Evolutionary conservation across 176 grass and related monocot genomes (phyloP), one percentile per base, ranked within the genome.

Genomic region (Oryza glaberrima): DNA sequence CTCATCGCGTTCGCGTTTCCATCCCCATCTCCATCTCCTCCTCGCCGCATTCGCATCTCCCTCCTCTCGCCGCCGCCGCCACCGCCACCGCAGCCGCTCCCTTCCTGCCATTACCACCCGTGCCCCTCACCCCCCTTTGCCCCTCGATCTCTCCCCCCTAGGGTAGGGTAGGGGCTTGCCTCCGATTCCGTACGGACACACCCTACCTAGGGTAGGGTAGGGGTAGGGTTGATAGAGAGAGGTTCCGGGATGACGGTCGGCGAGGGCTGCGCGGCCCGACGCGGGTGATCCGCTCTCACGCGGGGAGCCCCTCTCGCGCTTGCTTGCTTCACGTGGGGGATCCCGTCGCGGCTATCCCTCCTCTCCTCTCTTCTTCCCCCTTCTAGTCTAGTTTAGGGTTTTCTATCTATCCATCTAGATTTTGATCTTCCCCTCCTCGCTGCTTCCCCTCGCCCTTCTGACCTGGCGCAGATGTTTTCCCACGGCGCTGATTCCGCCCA

Each of bases 401-500:
- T 92, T 84, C 80, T 81, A 65, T 28, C 80, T 86, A 65, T 84
- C 80, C 81, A 65, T 28, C 80, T 86, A 65, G 77, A 26, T 51
- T 86, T 76, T 43, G 64, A 78, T 90, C 47, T 60, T 32, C 26
- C 56, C 75, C 52, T 30, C 44, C 38, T 45, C 67, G 49, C 45
- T 36, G 58, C 22, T 2, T 44, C 43, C 43, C 43, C 43, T 44
- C 30, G 43, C 9, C 6, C 43, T 44, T 44, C 46, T 19, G 51
- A 4, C 5, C 60, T 47, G 74, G 67, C 11, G 30, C 69, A 67
- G 46, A 99, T 99, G 97, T 96, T 96, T 67, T 88, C 94, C 45
- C 90, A 85, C 36, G 88, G 78, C 48, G 84, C 91, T 74, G 94
- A 96, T 88, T 82, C 90, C 82, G 83, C 78, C 38, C 85, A 79